phyloP scores from a whole-genome alignment of 139 green algal species.

The Coelastrella sp. region DNA sequence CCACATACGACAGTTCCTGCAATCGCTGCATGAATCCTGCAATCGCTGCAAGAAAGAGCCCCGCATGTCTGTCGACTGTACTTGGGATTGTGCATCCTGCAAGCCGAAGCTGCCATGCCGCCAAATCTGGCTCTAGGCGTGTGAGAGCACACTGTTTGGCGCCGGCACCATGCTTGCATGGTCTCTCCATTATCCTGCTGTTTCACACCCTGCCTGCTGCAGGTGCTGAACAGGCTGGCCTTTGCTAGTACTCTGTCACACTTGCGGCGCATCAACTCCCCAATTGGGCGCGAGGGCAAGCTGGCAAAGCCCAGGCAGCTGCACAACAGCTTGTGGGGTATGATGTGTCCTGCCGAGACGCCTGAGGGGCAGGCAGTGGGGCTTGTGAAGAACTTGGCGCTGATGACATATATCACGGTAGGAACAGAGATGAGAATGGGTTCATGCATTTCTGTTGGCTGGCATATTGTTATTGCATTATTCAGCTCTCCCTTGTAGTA shows the following conservation, averaged over 20 bases:
- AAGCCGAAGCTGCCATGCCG: background rate
- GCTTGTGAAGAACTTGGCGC: constrained; percentile 99
- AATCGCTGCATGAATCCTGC: background rate
- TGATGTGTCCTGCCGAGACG: constrained; percentile 98
- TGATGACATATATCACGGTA: constrained; percentile 94
- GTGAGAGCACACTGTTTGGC: background rate
- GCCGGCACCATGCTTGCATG: background rate
- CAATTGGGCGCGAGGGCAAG: constrained; percentile 93
- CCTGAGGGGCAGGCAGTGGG: constrained; percentile 95
- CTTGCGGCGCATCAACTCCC: constrained; percentile 97
- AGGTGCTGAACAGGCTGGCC: constrained; percentile 97
- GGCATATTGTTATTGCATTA: too few species aligned
- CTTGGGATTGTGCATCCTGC: too few species aligned
- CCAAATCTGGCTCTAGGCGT: background rate
- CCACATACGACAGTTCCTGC: background rate
- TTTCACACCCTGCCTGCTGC: constrained; percentile 19
- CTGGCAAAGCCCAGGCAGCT: constrained; percentile 97
- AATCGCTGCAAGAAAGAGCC: background rate
- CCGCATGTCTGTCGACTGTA: too few species aligned
- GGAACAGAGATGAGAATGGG: background rate
- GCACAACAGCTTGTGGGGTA: constrained; percentile 99
- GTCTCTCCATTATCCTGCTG: background rate
- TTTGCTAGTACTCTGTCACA: constrained; percentile 97
- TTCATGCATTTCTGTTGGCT: background rate
- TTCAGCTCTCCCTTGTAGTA: too few species aligned